These are phyloP conservation scores for Anacardium occidentale DNA, from an alignment of 345 rosid species.

Conservation along the genomic window DNA sequence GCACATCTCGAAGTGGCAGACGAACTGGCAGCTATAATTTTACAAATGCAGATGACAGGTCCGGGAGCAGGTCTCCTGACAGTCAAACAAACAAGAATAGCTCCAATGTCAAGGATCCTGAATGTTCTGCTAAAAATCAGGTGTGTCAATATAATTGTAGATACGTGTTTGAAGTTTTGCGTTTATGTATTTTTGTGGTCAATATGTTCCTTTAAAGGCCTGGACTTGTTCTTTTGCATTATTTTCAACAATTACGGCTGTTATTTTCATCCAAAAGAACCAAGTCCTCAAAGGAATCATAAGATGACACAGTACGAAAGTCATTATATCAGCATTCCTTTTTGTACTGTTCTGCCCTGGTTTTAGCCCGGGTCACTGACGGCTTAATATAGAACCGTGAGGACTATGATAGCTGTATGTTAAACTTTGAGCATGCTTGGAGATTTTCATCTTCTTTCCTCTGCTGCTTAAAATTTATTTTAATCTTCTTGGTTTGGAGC, in stretches of 20 bases:
- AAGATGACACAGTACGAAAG: background rate
- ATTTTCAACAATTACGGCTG: background rate
- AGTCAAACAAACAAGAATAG: constrained; percentile 27
- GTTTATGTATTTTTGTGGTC: background rate
- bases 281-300: background rate
- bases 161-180: constrained; percentile 3
- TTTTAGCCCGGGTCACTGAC: background rate
- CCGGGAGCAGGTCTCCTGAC: constrained; percentile 49
- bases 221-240: background rate
- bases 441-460: background rate
- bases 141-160: constrained; percentile 12
- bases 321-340: background rate
- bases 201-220: background rate
- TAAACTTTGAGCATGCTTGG: background rate
- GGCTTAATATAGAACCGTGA: background rate
- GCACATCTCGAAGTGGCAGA: constrained; percentile 32
- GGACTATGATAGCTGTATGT: background rate
- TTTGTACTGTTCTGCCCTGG: background rate
- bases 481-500: background rate
- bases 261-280: background rate
- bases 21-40: constrained; percentile 28
- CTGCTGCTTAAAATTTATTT: constrained; percentile 1
- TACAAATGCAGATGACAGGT: constrained; percentile 35
- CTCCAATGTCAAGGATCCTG: constrained; percentile 28
- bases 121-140: constrained; percentile 28